phyloP scores from a whole-genome alignment of 345 rosid species.

The Raphanus sativus region DNA sequence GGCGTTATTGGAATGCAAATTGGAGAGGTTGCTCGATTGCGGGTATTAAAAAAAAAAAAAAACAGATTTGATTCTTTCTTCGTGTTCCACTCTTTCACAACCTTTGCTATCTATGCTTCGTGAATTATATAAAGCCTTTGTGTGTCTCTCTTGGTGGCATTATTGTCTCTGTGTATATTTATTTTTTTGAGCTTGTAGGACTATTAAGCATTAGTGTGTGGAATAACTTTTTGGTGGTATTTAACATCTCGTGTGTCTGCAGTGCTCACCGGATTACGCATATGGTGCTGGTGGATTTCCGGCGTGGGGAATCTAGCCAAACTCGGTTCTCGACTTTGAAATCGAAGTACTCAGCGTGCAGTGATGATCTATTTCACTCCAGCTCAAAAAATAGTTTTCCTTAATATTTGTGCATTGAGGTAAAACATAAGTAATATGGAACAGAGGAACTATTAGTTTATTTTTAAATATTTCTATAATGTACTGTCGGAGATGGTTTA shows the following conservation, averaged over 20 bases:
- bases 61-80: background rate
- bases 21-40: conserved; percentile 89
- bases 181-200: background rate
- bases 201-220: background rate
- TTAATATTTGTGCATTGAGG: too few species aligned
- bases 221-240: background rate
- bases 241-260: background rate
- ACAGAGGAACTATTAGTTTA: too few species aligned
- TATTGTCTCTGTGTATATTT: background rate
- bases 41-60: background rate
- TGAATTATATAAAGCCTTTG: background rate
- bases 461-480: too few species aligned
- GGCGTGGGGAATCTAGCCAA: conserved; percentile 84
- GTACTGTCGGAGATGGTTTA: too few species aligned
- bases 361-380: conserved; percentile 44
- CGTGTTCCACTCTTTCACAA: background rate
- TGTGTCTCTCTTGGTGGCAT: background rate
- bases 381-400: too few species aligned
- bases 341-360: conserved; percentile 66
- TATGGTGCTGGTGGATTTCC: conserved; percentile 82
- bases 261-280: conserved; percentile 95
- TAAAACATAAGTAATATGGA: too few species aligned
- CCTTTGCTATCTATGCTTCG: background rate
- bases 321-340: conserved; percentile 83
- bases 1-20: conserved; percentile 94